phyloP scores from a whole-genome alignment of 441 rosid genomes.

The Codiaeum variegatum region DNA sequence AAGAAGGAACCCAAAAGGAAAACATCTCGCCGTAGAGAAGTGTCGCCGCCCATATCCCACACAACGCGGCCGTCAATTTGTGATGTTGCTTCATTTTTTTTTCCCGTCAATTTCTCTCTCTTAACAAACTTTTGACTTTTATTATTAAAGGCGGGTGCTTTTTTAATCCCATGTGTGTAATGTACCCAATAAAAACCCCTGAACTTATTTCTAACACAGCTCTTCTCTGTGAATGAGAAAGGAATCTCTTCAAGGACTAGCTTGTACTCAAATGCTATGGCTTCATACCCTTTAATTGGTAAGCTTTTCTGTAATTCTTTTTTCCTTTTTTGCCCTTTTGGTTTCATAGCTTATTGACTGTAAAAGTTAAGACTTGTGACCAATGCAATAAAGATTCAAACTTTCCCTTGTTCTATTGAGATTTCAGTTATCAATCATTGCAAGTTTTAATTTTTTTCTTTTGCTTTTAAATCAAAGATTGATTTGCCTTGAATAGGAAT shows the following conservation, averaged over 20 bases:
- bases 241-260: no score
- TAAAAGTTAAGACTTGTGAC: not conserved
- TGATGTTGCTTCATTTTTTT: constrained; percentile 34
- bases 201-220: not conserved
- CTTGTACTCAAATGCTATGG: no score
- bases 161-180: not conserved
- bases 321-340: not conserved
- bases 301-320: not conserved
- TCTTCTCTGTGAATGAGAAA: not conserved
- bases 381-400: not conserved
- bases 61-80: constrained; percentile 46
- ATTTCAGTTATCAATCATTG: not conserved
- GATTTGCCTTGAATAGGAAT: not conserved
- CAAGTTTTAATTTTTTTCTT: not conserved
- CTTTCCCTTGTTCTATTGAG: not conserved
- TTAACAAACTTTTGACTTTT: not conserved
- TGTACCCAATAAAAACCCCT: not conserved
- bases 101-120: not conserved
- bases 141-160: not conserved
- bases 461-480: not conserved
- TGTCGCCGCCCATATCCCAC: constrained; percentile 55
- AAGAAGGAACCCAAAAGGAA: constrained; percentile 65
- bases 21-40: constrained; percentile 87
- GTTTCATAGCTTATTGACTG: not conserved
- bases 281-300: not conserved